These are phyloP conservation scores for Lepidium aucheri DNA, from an alignment of 345 rosid genomes.

Conservation along the genomic window DNA sequence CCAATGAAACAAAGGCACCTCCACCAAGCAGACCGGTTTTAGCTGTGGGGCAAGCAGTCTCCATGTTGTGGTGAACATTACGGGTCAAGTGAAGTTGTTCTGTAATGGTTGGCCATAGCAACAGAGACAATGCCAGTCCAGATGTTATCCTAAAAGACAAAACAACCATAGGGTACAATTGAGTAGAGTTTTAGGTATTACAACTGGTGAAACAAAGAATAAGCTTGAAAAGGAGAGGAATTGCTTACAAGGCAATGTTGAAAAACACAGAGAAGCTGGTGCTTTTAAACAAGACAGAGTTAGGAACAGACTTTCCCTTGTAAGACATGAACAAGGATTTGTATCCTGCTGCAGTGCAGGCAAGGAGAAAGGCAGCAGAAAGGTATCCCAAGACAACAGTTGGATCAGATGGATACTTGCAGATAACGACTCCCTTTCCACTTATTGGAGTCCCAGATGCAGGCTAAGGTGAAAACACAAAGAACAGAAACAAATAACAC, in stretches of 20 bases:
- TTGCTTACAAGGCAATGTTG: slow-evolving; percentile 70
- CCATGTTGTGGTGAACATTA: slow-evolving; percentile 44
- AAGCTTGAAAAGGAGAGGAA: background rate
- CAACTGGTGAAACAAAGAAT: background rate
- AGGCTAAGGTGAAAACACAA: slow-evolving; percentile 34
- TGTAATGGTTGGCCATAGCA: slow-evolving; percentile 70
- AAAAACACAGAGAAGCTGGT: slow-evolving; percentile 54
- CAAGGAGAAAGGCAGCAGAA: slow-evolving; percentile 52
- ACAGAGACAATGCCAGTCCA: slow-evolving; percentile 49
- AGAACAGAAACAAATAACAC: slow-evolving; percentile 2
- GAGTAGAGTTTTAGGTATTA: background rate
- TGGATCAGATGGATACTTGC: slow-evolving; percentile 85
- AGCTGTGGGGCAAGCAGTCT: slow-evolving; percentile 66
- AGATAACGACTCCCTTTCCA: slow-evolving; percentile 54
- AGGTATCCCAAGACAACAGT: slow-evolving; percentile 57
- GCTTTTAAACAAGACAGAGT: slow-evolving; percentile 52
- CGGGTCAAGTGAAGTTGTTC: slow-evolving; percentile 61
- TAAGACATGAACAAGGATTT: slow-evolving; percentile 62
- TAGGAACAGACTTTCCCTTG: slow-evolving; percentile 66
- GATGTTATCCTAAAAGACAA: slow-evolving; percentile 39
- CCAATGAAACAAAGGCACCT: slow-evolving; percentile 72
- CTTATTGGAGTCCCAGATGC: slow-evolving; percentile 53
- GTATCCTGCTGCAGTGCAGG: slow-evolving; percentile 46
- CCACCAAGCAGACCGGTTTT: slow-evolving; percentile 83
- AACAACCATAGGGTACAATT: background rate